Evolutionary conservation across 176 grass and related monocot species (phyloP), one percentile per base, ranked within the genome.

Genomic region (Guadua angustifolia): DNA sequence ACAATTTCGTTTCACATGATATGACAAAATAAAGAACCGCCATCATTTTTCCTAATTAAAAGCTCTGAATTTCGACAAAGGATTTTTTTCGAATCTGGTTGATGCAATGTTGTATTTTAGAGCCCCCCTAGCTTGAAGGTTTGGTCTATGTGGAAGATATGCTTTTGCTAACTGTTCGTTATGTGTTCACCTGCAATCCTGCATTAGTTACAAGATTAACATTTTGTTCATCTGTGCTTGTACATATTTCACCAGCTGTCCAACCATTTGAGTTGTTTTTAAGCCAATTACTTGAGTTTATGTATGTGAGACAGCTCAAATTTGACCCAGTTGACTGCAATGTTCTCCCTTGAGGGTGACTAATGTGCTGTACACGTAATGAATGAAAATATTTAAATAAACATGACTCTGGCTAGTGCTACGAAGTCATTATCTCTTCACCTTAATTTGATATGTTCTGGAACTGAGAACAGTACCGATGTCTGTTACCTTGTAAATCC

Each of bases 101-200:
- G 52, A 38, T 78, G 52, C 39, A 14, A 39, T 85, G 51, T 14
- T 67, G 21, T 35, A 61, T 71, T 49, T 36, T 36, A 49, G 14
- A 47, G 46, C 64, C 13, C 33, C 64, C 13, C 33, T 64, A 73
- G 5, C 32, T 84, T 52, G 5, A 18, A 12, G 21, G 16, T 73
- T 50, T 74, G 44, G 60, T 38, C 32, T 16, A 83, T 68, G 47
- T 26, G 40, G 68, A 71, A 46, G 19, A 71, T 16, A 64, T 47
- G 6, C 18, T 83, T 82, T 83, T 21, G 6, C 13, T 61, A 74
- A 62, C 25, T 64, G 21, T 66, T 75, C 18, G 19, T 63, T 63
- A 36, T 4, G 17, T 47, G 53, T 64, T 64, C 29, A 40, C 65
- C 24, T 56, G 36, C 11, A 77, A 60, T 40, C 65, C 24, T 56